phyloP scores from a whole-genome alignment of 2,329 filamentous ascomycete species.

The Aureobasidium mangrovei region DNA sequence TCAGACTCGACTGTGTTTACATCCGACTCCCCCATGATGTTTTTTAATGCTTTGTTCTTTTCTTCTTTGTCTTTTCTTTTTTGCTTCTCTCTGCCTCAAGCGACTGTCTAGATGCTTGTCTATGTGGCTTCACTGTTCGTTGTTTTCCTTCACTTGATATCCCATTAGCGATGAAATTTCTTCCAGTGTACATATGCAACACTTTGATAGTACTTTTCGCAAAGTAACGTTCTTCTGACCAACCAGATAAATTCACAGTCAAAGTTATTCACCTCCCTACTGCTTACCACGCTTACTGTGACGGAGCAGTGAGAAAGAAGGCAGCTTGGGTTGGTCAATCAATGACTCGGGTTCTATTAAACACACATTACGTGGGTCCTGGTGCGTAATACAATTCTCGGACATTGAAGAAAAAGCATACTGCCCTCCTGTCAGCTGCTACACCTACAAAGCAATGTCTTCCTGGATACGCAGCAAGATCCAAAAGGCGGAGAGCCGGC shows the following conservation, averaged over 20 bases:
- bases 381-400: no score
- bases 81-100: not conserved
- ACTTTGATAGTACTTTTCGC: no score
- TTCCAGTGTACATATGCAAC: not conserved
- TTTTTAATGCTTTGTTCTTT: not conserved
- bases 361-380: no score
- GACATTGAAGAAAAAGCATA: no score
- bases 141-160: not conserved
- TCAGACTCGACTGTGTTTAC: not conserved
- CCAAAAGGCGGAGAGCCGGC: slow-evolving; percentile 1
- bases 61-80: slow-evolving; percentile 3
- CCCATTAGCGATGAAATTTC: not conserved
- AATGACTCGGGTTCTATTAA: no score
- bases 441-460: not conserved
- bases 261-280: no score
- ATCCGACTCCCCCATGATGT: no score
- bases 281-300: no score
- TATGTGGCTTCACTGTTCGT: not conserved
- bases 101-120: not conserved
- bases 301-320: no score
- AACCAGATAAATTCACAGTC: no score
- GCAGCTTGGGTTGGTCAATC: no score
- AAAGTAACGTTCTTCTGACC: no score
- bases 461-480: slow-evolving; percentile 5
- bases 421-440: not conserved